Percentiles rank a stretch among this genome's conserved stretches.
phyloP scores from a whole-genome alignment of 805 yeast species.

The Sporopachydermia quercuum region DNA sequence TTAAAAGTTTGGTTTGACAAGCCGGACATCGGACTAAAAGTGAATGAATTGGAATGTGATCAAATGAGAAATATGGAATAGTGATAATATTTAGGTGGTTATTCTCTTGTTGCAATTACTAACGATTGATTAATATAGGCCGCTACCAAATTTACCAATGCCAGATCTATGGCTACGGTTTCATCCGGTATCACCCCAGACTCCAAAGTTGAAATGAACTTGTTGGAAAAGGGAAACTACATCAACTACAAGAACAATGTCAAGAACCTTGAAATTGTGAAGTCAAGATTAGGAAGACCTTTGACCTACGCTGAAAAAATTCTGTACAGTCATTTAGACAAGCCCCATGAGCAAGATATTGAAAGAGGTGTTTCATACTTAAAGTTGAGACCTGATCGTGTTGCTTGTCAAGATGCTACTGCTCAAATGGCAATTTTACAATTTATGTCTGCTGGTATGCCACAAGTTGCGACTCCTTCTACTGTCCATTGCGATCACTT shows the following conservation, averaged over 20 bases:
- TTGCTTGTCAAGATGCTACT: slow-evolving; percentile 98
- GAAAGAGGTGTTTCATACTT: slow-evolving; percentile 82
- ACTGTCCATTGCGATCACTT: slow-evolving; percentile 97
- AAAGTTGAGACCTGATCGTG: slow-evolving; percentile 93
- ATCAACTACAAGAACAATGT: slow-evolving; percentile 84
- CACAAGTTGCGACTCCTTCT: slow-evolving; percentile 83
- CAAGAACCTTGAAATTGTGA: slow-evolving; percentile 77
- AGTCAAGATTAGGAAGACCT: slow-evolving; percentile 71
- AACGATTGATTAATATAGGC: slow-evolving; percentile 8
- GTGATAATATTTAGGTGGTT: no score
- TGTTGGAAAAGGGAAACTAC: slow-evolving; percentile 70
- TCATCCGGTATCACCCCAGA: slow-evolving; percentile 30
- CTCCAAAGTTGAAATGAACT: slow-evolving; percentile 33
- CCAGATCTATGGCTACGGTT: slow-evolving; percentile 39
- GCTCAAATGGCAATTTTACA: slow-evolving; percentile 97
- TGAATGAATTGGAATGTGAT: neutral
- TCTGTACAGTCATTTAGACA: slow-evolving; percentile 85
- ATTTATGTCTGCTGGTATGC: slow-evolving; percentile 91
- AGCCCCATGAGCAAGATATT: slow-evolving; percentile 78
- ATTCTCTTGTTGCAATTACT: neutral
- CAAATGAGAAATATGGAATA: neutral
- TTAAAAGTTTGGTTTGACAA: neutral
- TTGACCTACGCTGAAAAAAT: slow-evolving; percentile 92
- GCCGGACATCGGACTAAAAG: neutral
- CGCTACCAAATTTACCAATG: slow-evolving; percentile 5